Percentiles rank a stretch among this genome's conserved stretches.
Evolutionary conservation across 1,139 yeast genomes (phyloP).

Genomic region (Komagataea norvegica): DNA sequence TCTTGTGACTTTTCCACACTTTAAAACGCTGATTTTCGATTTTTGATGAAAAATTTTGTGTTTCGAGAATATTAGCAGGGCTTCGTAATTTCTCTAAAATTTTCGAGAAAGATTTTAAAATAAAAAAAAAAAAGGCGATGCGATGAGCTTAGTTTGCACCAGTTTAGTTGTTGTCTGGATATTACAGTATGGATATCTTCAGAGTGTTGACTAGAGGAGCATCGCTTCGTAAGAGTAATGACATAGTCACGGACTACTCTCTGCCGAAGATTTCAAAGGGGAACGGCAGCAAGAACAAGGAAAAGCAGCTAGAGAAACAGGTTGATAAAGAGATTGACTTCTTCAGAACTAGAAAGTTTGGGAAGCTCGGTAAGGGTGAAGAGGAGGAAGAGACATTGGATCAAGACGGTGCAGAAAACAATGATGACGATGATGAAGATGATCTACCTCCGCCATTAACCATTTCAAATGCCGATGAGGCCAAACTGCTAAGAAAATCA

Average conservation of each 20-base stretch:
- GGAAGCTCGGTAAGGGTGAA: constrained; percentile 19
- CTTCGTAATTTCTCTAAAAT: neutral
- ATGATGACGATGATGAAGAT: constrained; percentile 30
- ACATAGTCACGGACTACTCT: constrained; percentile 41
- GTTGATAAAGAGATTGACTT: constrained; percentile 65
- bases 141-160: constrained; percentile 1
- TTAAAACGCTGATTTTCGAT: too few species aligned
- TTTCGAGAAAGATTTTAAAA: too few species aligned
- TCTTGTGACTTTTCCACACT: too few species aligned
- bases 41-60: too few species aligned
- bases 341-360: constrained; percentile 52
- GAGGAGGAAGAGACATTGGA: constrained; percentile 23
- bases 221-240: constrained; percentile 53
- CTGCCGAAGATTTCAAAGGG: constrained; percentile 29
- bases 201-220: constrained; percentile 85
- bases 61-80: too few species aligned
- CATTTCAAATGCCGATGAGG: constrained; percentile 53
- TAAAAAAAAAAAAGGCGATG: constrained; percentile 1
- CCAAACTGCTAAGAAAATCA: constrained; percentile 47
- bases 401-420: constrained; percentile 22
- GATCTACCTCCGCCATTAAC: constrained; percentile 37
- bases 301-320: constrained; percentile 38
- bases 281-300: constrained; percentile 33
- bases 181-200: constrained; percentile 78
- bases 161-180: too few species aligned